Base-by-base conservation (phyloP, 208 protist genomes). In the Trypanosoma congolense region DNA sequence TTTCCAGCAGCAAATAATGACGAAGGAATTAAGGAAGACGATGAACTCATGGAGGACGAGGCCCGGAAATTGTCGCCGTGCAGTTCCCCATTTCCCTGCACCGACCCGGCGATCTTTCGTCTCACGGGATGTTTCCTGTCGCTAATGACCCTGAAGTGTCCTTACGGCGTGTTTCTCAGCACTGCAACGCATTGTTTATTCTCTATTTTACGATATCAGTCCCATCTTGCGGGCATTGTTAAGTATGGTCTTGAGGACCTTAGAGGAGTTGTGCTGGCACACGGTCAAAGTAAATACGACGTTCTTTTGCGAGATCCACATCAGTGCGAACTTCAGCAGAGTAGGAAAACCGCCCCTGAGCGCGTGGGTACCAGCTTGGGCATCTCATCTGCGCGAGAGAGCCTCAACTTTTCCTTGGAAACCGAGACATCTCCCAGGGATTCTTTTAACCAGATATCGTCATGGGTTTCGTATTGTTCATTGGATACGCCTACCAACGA, bases 91-190 rank as follows among this genome's bases (percentile, higher is more conserved):
- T 89, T 89, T 43, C 83, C 80, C 12, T 87, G 69, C 30, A 75
- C 62, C 24, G 87, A 93, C 58, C 59, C 83, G 18, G 65, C 71
- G 1, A 64, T 87, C 35, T 91, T 89, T 45, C 80, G 87, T 3
- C 66, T 93, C 2, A 91, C 83, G 14, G 68, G 62, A 12, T 75
- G 70, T 52, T 55, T 93, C 19, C 49, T 68, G 40, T 25, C 53
- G 12, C 70, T 70, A 9, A 70, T 93, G 19, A 77, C 79, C 2
- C 46, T 79, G 50, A 58, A 68, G 28, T 83, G 67, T 31, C 80
- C 87, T 5, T 76, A 80, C 62, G 71, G 60, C 57, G 52, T 61
- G 10, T 90, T 91, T 65, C 83, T 82, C 40, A 65, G 38, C 41
- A 56, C 67, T 45, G 70, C 77, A 14, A 69, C 78, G 2, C 51